A percentile compares a stretch with the other conserved stretches of the same genome.
Evolutionary conservation across 192 early-diverging fungal species (phyloP).

Genomic region (Coemansia sp.): DNA sequence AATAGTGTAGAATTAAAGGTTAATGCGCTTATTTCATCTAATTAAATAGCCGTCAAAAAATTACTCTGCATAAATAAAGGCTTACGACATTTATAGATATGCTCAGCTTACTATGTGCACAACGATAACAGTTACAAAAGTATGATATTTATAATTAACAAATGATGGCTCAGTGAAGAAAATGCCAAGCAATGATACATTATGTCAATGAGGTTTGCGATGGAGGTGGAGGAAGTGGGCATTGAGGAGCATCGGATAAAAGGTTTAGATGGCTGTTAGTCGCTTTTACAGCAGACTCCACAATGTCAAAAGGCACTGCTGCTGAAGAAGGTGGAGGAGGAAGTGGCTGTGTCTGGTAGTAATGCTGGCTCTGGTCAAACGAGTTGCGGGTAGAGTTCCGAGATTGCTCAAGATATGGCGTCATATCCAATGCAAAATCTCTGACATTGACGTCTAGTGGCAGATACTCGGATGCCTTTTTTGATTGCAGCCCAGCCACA

Average conservation of each 20-base stretch:
- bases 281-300: background rate
- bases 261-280: background rate
- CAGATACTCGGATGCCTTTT: background rate
- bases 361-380: slow-evolving; percentile 1
- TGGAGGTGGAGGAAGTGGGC: slow-evolving; percentile 14
- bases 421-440: background rate
- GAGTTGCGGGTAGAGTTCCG: background rate
- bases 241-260: slow-evolving; percentile 8
- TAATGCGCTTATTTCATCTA: no score
- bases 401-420: background rate
- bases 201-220: background rate
- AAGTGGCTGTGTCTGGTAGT: slow-evolving; percentile 14
- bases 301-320: background rate
- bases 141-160: no score
- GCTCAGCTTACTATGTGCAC: no score
- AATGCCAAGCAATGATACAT: background rate
- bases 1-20: no score
- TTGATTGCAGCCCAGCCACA: background rate
- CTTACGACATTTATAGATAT: no score
- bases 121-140: no score
- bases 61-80: no score
- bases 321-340: slow-evolving; percentile 10
- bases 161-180: no score
- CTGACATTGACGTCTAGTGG: slow-evolving; percentile 8
- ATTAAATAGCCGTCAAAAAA: no score